Conservation (phyloP, 345 rosid species). For the Microcos paniculata region DNA sequence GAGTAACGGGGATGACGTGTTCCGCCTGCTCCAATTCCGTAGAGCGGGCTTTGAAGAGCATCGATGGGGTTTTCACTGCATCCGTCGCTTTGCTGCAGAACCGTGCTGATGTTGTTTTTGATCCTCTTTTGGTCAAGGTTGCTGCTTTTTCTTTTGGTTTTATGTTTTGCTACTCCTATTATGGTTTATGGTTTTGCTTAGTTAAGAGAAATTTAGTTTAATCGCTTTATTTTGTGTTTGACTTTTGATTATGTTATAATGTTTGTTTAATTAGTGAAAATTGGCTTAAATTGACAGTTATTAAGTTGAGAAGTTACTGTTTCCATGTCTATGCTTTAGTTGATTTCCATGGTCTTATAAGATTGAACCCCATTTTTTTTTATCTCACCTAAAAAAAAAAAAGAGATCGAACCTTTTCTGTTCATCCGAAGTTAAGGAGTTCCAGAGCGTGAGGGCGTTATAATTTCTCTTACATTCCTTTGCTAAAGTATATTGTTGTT, state of each 20-base stretch:
- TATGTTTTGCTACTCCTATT: neutral
- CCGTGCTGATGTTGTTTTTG: constrained; percentile 77
- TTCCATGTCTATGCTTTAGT: neutral
- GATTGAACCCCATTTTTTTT: too few species aligned
- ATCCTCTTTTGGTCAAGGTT: constrained; percentile 73
- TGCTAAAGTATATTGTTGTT: neutral
- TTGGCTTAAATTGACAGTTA: neutral
- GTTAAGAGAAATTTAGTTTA: neutral
- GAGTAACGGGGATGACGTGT: constrained; percentile 97
- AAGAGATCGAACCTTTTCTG: too few species aligned
- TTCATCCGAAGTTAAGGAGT: too few species aligned
- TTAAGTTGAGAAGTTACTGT: neutral
- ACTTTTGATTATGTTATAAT: neutral
- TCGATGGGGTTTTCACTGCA: constrained; percentile 68
- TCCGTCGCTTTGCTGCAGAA: constrained; percentile 95
- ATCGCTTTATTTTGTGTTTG: neutral
- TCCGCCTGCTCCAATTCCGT: constrained; percentile 98
- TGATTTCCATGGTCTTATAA: neutral
- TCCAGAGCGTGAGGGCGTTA: too few species aligned
- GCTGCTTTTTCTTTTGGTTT: neutral
- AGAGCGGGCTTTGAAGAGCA: constrained; percentile 68
- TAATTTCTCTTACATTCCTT: neutral
- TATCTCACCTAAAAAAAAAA: too few species aligned
- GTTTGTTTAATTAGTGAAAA: neutral
- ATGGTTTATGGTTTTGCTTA: neutral